Base-by-base conservation (phyloP, 2,329 filamentous ascomycete genomes). In the Fusarium ambrosium region DNA sequence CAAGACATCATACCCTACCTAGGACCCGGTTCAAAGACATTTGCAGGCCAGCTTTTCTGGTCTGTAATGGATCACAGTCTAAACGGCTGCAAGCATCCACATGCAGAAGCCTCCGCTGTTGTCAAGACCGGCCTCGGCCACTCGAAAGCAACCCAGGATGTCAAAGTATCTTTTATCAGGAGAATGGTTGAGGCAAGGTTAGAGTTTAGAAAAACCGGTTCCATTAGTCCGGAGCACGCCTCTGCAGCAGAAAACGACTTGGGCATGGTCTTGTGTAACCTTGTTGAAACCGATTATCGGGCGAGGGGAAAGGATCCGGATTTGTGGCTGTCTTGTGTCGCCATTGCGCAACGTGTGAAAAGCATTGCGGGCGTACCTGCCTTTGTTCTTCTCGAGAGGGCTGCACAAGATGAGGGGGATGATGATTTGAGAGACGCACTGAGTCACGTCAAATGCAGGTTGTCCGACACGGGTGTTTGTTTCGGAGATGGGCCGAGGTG, bases 401-500 rank as follows among this genome's bases (percentile, higher is more conserved):
- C 69, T 2, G 48, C 43, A 3, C 29, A 22, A 11, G 69, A 67
- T 3, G 45, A 63, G 6, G 71, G 65, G 1, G 53, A 56, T 11
- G 2, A 14, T n/a, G 22, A 29, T 4, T 27, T 73, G 11, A 58
- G 24, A 6, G 18, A 51, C 3, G 24, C 41, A 13, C 14, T 69
- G 11, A 6, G 27, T 2, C 14, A 16, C 1, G 53, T 69, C 7
- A 69, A 69, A 32, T 73, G 70, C 36, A 43, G 51, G 9, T 45
- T 76, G 7, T 67, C 66, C 24, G 70, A 76, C 20, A 66, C 45
- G 4, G 51, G 34, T 20, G 48, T 68, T 39, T 76, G 73, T 34
- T 76, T 76, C 53, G 72, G 73, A 16, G 73, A 71, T 14, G 71
- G 68, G 3, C 71, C 71, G 4, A 43, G 68, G 20, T 73, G 70